Base-by-base conservation (phyloP, 768 basidiomycete species). In the Mycena polygramma region DNA sequence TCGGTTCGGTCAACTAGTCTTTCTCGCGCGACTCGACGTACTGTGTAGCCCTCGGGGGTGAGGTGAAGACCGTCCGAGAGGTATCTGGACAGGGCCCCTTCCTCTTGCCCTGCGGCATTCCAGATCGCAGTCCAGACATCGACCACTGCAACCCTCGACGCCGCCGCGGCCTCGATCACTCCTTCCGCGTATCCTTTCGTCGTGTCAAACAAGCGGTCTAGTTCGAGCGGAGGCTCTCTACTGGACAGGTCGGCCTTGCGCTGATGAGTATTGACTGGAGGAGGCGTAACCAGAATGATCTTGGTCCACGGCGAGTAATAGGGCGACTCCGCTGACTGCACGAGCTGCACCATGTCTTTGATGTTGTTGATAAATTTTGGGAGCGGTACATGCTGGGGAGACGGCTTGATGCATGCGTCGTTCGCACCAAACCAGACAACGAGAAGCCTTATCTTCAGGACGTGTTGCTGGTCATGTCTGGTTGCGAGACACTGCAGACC, bases 381-480 rank as follows among this genome's bases (percentile, higher is more conserved):
- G 35, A 94, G 81, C 4, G 95, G 92, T 52, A 97, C 92, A 76
- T 95, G 92, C 76, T 97, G 96, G 19, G 84, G 80, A 22, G 86
- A 89, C 0, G 87, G 87, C 36, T 81, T 79, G 58, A 94, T 83
- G 73, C 88, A 89, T 8, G 96, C 89, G 78, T 98, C 96, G 80
- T 98, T 98, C 19, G 91, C 91, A 57, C 96, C 96, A 69, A 94
- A 94, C 95, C 95, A 98, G 76, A 97, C 90, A 8, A 89, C 89
- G 68, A 97, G 83, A n/a, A 97, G 79, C 49, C 88, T 89, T 43
- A 96, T 85, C 53, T 85, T 88, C 10, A 92, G 91, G 45, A 83
- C 82, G 60, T 85, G 80, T 24, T 78, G 74, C 63, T 82, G 85
- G 65, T 86, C 85, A 8, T 83, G 74, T 72, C 80, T 84, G 68